Evolutionary conservation across 2,329 filamentous ascomycete genomes (phyloP), one percentile per base, ranked within the genome.

Genomic region (Penicillium sp.): DNA sequence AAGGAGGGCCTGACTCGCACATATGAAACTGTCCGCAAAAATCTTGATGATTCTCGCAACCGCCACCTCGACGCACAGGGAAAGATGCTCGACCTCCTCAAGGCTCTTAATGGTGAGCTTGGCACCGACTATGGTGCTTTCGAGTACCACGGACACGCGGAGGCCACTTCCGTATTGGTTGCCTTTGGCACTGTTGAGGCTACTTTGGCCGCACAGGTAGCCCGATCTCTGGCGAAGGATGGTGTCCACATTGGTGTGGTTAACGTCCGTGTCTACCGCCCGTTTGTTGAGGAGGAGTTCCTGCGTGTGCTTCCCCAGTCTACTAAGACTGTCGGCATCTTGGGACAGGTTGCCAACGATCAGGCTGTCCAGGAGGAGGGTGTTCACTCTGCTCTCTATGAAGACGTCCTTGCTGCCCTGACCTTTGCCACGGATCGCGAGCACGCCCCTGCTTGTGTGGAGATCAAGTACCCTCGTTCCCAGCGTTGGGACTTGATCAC

Each of bases 281-380:
- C 93, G 11, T 97, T 98, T 60, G 81, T 93, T 20, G 93, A 98
- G 70, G 89, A 96, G 63, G 86, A 87, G 36, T 97, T 98, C 76
- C 73, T 97, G 48, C 81, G 84, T 52, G 79, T 80, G 8, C 78
- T 98, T 18, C 89, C 93, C 21, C 74, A 80, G 53, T 86, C 86
- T 23, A 79, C 83, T 32, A 81, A 80, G 68, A 85, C 78, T 47
- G 77, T 98, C 50, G 84, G 84, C 25, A 88, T 97, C 14, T 79
- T 98, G 4, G 93, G 93, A 38, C 93, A 98, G 65, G 91, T 98
- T 51, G 69, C 76, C 47, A 82, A 86, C 52, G 78, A 86, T 48
- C 72, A 79, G 43, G 81, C 83, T 43, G 86, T 93, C 5, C 73
- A 80, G 27, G 91, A 97, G 62, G 68, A 78, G 38, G 84, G 84